Evolutionary conservation across 164 flowering plant genomes (phyloP).

Genomic region (Kingdonia uniflora): DNA sequence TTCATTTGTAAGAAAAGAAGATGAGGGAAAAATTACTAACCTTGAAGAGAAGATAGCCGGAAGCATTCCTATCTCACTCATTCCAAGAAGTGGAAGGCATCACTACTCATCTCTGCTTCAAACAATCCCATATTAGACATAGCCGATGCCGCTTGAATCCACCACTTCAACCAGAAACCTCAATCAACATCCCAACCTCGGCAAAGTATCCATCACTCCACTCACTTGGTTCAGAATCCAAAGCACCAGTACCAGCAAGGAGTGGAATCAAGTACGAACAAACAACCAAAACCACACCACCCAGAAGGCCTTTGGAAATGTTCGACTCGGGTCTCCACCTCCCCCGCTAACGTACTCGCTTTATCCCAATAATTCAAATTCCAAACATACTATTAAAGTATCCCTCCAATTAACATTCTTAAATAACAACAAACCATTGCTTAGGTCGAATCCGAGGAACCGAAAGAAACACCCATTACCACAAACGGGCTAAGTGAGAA

Average conservation of each 20-base stretch:
- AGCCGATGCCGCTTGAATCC: slow-evolving; percentile 92
- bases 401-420: slow-evolving; percentile 67
- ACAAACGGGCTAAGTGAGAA: slow-evolving; percentile 75
- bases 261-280: slow-evolving; percentile 69
- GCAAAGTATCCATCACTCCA: slow-evolving; percentile 96
- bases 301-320: slow-evolving; percentile 76
- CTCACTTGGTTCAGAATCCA: slow-evolving; percentile 30
- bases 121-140: slow-evolving; percentile 87
- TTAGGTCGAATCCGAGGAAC: slow-evolving; percentile 50
- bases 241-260: slow-evolving; percentile 82
- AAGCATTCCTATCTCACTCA: slow-evolving; percentile 94
- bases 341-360: slow-evolving; percentile 85
- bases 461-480: slow-evolving; percentile 50
- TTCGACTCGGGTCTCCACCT: slow-evolving; percentile 60
- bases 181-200: slow-evolving; percentile 72
- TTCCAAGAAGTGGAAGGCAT: slow-evolving; percentile 82
- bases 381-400: slow-evolving; percentile 90
- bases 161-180: slow-evolving; percentile 75
- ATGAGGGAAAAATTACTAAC: too few species aligned
- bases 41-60: slow-evolving; percentile 22
- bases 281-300: slow-evolving; percentile 67
- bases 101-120: slow-evolving; percentile 92
- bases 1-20: too few species aligned
- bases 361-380: slow-evolving; percentile 93
- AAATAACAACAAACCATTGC: slow-evolving; percentile 55